Base-by-base conservation (phyloP, 2,329 filamentous ascomycete genomes). In the Thelonectria olida region DNA sequence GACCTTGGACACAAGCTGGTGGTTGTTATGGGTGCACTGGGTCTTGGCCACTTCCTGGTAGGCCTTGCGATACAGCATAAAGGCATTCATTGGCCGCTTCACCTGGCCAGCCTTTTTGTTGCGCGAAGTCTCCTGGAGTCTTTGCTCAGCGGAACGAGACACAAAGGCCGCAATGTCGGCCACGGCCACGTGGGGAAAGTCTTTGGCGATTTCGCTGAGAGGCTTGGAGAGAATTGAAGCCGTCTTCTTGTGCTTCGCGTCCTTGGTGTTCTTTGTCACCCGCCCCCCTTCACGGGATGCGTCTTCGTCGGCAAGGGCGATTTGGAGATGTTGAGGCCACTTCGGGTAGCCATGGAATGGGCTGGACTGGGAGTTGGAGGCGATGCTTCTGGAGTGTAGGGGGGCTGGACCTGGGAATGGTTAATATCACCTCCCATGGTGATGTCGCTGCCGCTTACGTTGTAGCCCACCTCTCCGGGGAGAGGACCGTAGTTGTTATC, bases 11-110 rank as follows among this genome's bases (percentile, higher is more conserved):
- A 98, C 91, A 34, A 96, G 82, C 76, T 99, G 95, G 76, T 99
- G 95, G 78, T 98, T 97, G 76, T 96, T 95, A 71, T 96, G 89
- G 13, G 87, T 82, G 69, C 91, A 92, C 83, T 89, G 92, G 52
- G 87, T 83, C 77, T 97, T 97, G 61, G 92, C 92, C 28, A 93
- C 85, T 63, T 96, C 92, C 62, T 96, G 92, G 74, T 92, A 97
- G 7, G 93, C 92, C 67, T 96, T 97, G 41, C 96, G 90, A 76
- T 99, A 99, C 51, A 99, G 83, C 91, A 99, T 97, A 81, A 98
- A 99, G 1, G 92, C 95, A 76, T 99, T 99, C 90, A 97, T 97
- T 3, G 96, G 94, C 27, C 96, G 86, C 71, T 95, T 93, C 68
- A 98, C 86, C 74, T 94, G 93, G 23, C 92, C 92, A 34, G 88